Percentiles rank a stretch among this genome's conserved stretches.
Conservation (phyloP, 176 grass and related monocot species). For the Poa pratensis region DNA sequence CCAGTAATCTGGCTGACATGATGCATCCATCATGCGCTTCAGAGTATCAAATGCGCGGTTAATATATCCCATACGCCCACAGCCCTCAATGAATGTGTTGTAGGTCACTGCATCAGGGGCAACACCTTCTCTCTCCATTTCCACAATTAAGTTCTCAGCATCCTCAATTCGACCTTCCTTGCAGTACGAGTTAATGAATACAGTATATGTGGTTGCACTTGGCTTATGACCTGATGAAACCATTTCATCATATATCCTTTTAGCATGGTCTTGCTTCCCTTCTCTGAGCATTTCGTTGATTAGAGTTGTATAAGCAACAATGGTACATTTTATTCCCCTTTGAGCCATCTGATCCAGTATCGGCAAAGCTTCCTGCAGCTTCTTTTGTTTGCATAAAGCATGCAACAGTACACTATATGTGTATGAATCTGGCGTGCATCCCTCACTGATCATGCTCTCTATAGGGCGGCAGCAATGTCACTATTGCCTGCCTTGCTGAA, state of each 20-base stretch:
- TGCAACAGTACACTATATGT: conserved; percentile 79
- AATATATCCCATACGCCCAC: conserved; percentile 62
- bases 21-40: conserved; percentile 73
- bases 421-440: conserved; percentile 68
- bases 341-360: conserved; percentile 75
- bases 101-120: conserved; percentile 70
- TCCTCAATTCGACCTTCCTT: conserved; percentile 65
- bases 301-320: conserved; percentile 77
- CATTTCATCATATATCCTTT: conserved; percentile 70
- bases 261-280: conserved; percentile 67
- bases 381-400: conserved; percentile 79
- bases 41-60: conserved; percentile 67
- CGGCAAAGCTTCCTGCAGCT: conserved; percentile 58
- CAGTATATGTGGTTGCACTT: conserved; percentile 70
- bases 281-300: conserved; percentile 83
- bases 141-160: conserved; percentile 58
- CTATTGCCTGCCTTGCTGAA: conserved; percentile 68
- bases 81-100: conserved; percentile 73
- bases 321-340: conserved; percentile 61
- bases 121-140: conserved; percentile 78
- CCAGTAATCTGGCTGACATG: conserved; percentile 71
- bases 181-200: conserved; percentile 75
- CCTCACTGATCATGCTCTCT: conserved; percentile 58
- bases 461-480: conserved; percentile 57
- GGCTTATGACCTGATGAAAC: conserved; percentile 63